A percentile compares a stretch with the other conserved stretches of the same genome.
Conservation (phyloP, 371 early-diverging fungal genomes). For the Rhizomucor pusillus region DNA sequence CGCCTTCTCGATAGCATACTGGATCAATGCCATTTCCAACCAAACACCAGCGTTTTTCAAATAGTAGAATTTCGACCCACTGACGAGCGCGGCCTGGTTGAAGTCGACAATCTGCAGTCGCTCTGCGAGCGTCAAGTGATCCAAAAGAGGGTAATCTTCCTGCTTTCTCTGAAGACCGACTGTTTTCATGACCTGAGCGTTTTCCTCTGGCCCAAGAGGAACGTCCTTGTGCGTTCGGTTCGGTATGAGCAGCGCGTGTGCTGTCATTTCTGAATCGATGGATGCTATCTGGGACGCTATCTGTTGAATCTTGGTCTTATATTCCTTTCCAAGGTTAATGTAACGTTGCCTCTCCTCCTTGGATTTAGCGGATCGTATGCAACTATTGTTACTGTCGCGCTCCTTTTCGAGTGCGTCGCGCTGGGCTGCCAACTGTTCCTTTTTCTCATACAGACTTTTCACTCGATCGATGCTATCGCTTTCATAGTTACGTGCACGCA, state of each 20-base stretch:
- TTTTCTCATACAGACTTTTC: slow-evolving; percentile 47
- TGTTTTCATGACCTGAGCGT: slow-evolving; percentile 51
- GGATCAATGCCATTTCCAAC: slow-evolving; percentile 82
- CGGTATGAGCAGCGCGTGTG: slow-evolving; percentile 64
- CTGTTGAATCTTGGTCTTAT: slow-evolving; percentile 38
- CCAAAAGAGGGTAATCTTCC: slow-evolving; percentile 33
- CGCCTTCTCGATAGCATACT: slow-evolving; percentile 85
- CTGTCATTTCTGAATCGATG: slow-evolving; percentile 46
- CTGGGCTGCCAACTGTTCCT: slow-evolving; percentile 25
- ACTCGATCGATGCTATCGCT: slow-evolving; percentile 41
- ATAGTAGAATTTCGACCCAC: slow-evolving; percentile 87
- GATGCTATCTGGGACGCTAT: slow-evolving; percentile 37
- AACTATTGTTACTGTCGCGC: slow-evolving; percentile 50
- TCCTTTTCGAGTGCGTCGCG: slow-evolving; percentile 34
- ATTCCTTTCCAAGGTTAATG: slow-evolving; percentile 18
- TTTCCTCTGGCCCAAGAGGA: slow-evolving; percentile 68
- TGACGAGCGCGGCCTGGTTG: slow-evolving; percentile 79
- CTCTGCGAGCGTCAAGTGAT: slow-evolving; percentile 71
- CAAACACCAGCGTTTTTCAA: slow-evolving; percentile 81
- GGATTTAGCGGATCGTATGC: slow-evolving; percentile 9
- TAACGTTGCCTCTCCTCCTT: slow-evolving; percentile 14
- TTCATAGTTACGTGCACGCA: slow-evolving; percentile 50
- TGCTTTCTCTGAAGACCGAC: slow-evolving; percentile 24
- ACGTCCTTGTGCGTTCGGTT: slow-evolving; percentile 67
- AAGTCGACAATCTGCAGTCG: slow-evolving; percentile 77